Evolutionary conservation across 2,329 filamentous ascomycete species (phyloP).

Genomic region (Fusarium kyushuense): DNA sequence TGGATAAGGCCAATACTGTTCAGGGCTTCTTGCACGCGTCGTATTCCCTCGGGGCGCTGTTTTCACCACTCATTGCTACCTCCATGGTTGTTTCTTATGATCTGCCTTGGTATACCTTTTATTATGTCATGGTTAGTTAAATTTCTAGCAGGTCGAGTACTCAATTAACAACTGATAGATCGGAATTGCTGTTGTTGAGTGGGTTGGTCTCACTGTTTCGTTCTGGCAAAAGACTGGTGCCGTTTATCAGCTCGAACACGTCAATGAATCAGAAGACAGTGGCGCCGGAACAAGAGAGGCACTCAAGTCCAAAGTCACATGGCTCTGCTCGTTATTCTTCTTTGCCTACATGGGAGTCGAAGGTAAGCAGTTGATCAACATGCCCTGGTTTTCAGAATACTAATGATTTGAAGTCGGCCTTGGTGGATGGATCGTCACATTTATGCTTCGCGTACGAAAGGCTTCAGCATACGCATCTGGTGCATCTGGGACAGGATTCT

Average conservation of each 20-base stretch:
- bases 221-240: constrained; percentile 72
- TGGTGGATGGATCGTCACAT: constrained; percentile 83
- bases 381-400: fast-evolving
- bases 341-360: constrained; percentile 80
- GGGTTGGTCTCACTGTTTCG: constrained; percentile 60
- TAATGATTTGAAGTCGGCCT: constrained; percentile 63
- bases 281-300: constrained; percentile 54
- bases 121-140: constrained; percentile 75
- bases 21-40: constrained; percentile 74
- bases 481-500: constrained; percentile 80
- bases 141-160: fast-evolving
- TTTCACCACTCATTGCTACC: constrained; percentile 74
- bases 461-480: constrained; percentile 76
- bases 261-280: constrained; percentile 21
- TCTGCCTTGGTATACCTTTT: constrained; percentile 75
- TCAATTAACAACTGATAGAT: constrained; percentile 43
- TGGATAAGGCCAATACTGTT: constrained; percentile 76
- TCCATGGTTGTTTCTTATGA: constrained; percentile 71
- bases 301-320: constrained; percentile 67
- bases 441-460: constrained; percentile 79
- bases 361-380: constrained; percentile 48
- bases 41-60: constrained; percentile 73
- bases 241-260: constrained; percentile 61
- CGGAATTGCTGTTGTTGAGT: constrained; percentile 66
- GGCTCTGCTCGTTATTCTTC: constrained; percentile 76